Base-by-base conservation (phyloP, 345 rosid genomes). In the Lepidium didymum region DNA sequence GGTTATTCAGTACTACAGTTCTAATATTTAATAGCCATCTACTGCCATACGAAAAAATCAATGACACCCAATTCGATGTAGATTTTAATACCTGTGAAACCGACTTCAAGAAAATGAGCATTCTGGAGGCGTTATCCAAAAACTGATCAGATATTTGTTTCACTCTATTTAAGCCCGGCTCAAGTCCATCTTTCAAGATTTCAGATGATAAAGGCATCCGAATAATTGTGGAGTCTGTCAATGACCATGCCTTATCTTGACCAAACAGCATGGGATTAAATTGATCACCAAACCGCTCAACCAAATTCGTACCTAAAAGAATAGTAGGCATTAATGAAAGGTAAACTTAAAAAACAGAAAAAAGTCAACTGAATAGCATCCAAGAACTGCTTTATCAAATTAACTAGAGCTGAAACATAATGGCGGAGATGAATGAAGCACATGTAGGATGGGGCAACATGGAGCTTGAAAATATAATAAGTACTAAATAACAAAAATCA, bases 121-220 rank as follows among this genome's bases (percentile, higher is more conserved):
- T 72, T 56, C 91, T 80, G 36, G 96, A 89, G 27, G 91, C 87
- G 69, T 89, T 88, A 68, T 87, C 89, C 85, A 77, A 70, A 78
- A 83, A 82, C 78, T 76, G 83, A 45, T 92, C 87, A 80, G 80
- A 79, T 76, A 82, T 78, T 70, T 75, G 84, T 69, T 86, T 83
- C 64, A 89, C 83, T 78, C 81, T 84, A 69, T 58, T 59, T 69
- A 81, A 57, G 61, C 95, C 98, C 73, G 80, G 51, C 77, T 89
- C 87, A 78, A 83, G 83, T 69, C 95, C 96, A 81, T 86, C 87
- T 64, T 81, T 80, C 80, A 87, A 77, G 76, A 85, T 83, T 56
- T 85, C 89, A 45, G 85, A 77, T 33, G 98, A 86, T 46, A 92
- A 72, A 70, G 98, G 96, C 95, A 92, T 92, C 70, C 98, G 89